phyloP scores from a whole-genome alignment of 78 protist species.

The Speleostelium caveatum region DNA sequence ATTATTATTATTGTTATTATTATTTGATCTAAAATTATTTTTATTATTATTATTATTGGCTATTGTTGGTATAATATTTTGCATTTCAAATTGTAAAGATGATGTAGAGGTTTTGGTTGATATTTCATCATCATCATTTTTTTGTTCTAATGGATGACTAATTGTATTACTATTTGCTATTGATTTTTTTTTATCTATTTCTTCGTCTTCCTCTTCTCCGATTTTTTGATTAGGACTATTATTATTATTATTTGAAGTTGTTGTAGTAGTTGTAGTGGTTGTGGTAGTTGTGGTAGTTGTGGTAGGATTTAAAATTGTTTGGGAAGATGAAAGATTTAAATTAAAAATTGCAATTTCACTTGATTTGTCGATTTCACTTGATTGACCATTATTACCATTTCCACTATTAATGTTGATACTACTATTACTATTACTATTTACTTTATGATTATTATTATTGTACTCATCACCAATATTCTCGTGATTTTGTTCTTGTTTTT shows the following conservation, averaged over 20 bases:
- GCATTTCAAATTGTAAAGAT: not conserved
- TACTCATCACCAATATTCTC: too few relatives aligned
- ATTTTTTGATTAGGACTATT: not conserved
- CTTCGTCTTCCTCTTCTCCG: too few relatives aligned
- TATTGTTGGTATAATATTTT: not conserved
- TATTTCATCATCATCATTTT: not conserved
- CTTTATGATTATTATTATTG: too few relatives aligned
- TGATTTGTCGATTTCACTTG: too few relatives aligned
- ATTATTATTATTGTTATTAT: too few relatives aligned
- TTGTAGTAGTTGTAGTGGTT: conserved; percentile 12
- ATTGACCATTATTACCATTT: not conserved
- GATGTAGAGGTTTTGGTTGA: not conserved
- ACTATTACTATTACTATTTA: not conserved
- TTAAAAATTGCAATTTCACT: too few relatives aligned
- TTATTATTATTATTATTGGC: not conserved
- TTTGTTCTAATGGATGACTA: not conserved
- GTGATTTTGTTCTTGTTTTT: too few relatives aligned
- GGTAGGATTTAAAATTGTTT: too few relatives aligned
- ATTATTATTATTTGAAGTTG: not conserved
- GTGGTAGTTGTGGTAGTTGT: conserved; percentile 22
- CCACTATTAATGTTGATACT: not conserved
- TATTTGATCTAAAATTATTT: too few relatives aligned
- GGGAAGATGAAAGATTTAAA: too few relatives aligned
- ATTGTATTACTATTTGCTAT: not conserved
- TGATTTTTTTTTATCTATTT: not conserved